Base-by-base conservation (phyloP, 805 yeast genomes). In the Torulaspora quercuum region DNA sequence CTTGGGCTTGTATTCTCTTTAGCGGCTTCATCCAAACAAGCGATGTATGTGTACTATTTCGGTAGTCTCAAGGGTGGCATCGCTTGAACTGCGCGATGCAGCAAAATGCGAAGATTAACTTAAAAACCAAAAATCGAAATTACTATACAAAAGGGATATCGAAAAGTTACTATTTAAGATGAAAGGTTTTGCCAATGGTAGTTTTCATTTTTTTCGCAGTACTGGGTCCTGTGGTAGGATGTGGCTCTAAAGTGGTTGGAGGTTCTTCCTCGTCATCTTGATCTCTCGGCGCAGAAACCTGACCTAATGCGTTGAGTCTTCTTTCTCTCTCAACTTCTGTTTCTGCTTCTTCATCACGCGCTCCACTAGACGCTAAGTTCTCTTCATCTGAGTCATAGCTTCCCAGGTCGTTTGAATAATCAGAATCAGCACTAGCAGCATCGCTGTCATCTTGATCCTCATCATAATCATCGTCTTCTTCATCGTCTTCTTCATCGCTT, bases 271-370 rank as follows among this genome's bases (percentile, higher is more conserved):
- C 80, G 48, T 74, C 77, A 33, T 67, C 70, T 10, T 62, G 64
- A 33, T 64, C 56, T 41, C 73, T 64, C 18, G 64, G 59, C 3
- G 63, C 67, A 6, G 61, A 50, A 14, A 59, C 54, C 29, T 61
- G 57, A 2, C 81, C 80, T 42, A 76, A 59, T 0, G 81, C 81
- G 4, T 75, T 73, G 38, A 82, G 57, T 41, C 89, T 69, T 49
- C 89, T 72, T 25, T 67, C 65, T 39, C 75, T 70, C 55, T 82
- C 89, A 15, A 78, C 75, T n/a, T 69, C 80, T 0, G 87, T 80
- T 55, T 82, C 89, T 3, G 49, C 47, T 22, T 61, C 61, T 19
- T 41, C 54, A 14, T 44, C 57, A 6, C 42, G 45, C 8, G 15
- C 29, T 11, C 40, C 50, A 19, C 46, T 45, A 6, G 39, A 35